Evolutionary conservation across 2,329 filamentous ascomycete genomes (phyloP).

Genomic region (Trichoderma sp.): DNA sequence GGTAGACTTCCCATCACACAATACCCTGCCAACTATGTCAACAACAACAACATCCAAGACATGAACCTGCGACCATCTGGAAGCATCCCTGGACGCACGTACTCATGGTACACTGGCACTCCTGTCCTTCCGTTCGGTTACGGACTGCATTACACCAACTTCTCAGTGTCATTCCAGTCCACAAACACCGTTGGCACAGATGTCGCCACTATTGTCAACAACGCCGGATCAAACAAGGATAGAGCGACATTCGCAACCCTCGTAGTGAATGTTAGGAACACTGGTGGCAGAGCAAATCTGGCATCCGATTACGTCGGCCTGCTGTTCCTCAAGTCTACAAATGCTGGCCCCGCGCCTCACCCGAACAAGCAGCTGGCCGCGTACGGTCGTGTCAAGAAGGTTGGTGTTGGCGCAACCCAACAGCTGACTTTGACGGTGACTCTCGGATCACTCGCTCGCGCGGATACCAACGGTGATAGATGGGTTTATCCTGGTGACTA

Average conservation of each 20-base stretch:
- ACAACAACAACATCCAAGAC: conserved; percentile 50
- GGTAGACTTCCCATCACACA: conserved; percentile 54
- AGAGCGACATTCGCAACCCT: conserved; percentile 10
- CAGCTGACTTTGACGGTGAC: conserved; percentile 13
- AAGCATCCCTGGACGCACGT: conserved; percentile 52
- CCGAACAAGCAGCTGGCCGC: conserved; percentile 22
- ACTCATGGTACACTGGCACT: conserved; percentile 54
- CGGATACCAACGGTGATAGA: conserved; percentile 20
- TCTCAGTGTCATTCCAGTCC: conserved; percentile 29
- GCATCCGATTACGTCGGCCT: conserved; percentile 23
- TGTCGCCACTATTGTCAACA: conserved; percentile 16
- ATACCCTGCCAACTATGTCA: conserved; percentile 51
- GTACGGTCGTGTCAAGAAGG: conserved; percentile 18
- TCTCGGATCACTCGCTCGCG: conserved; percentile 19
- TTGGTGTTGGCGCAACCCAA: conserved; percentile 17
- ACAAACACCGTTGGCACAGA: not conserved
- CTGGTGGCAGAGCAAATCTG: conserved; percentile 3
- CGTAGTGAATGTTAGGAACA: conserved; percentile 9
- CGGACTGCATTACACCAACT: conserved; percentile 58
- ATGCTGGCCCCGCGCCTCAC: conserved; percentile 21
- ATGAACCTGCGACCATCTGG: conserved; percentile 51
- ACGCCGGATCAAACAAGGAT: conserved; percentile 11
- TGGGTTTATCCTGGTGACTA: conserved; percentile 23
- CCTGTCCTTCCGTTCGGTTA: conserved; percentile 52
- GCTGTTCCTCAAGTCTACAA: conserved; percentile 20